These are phyloP conservation scores for Maudiozyma barnettii DNA, from an alignment of 805 yeast species.

Conservation along the genomic window DNA sequence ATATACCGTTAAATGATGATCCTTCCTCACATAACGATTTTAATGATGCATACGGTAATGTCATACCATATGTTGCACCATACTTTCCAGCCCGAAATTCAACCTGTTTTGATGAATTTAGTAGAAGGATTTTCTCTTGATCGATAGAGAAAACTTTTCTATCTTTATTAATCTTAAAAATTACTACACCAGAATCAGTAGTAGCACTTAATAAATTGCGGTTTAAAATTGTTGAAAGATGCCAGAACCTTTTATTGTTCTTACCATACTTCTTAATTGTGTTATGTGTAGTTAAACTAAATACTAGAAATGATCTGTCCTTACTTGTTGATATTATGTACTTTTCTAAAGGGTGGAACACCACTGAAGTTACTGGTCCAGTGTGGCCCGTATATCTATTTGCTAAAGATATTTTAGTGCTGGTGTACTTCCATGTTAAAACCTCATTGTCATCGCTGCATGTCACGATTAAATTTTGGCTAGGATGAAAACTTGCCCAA, in stretches of 20 bases:
- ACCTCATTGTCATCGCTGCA: conserved; percentile 94
- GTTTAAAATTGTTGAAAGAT: conserved; percentile 74
- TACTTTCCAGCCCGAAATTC: too few species aligned
- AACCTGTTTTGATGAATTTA: too few species aligned
- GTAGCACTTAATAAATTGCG: conserved; percentile 91
- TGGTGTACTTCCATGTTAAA: conserved; percentile 70
- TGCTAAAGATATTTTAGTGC: background rate
- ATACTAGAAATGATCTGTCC: conserved; percentile 92
- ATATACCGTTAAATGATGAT: conserved; percentile 72
- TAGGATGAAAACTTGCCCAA: conserved; percentile 97
- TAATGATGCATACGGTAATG: conserved; percentile 71
- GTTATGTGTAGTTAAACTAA: conserved; percentile 90
- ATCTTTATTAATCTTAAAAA: conserved; percentile 92
- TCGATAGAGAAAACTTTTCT: conserved; percentile 45
- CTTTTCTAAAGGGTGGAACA: conserved; percentile 90
- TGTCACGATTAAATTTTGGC: conserved; percentile 84
- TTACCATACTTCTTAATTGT: conserved; percentile 89
- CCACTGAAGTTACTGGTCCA: conserved; percentile 76
- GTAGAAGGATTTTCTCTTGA: too few species aligned
- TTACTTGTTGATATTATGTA: conserved; percentile 87
- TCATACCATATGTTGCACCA: conserved; percentile 25
- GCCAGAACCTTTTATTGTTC: conserved; percentile 91
- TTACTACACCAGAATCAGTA: conserved; percentile 97
- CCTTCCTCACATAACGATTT: conserved; percentile 77
- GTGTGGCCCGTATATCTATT: conserved; percentile 68